Conservation (phyloP, 2,329 filamentous ascomycete species). For the Penicillium sp. region DNA sequence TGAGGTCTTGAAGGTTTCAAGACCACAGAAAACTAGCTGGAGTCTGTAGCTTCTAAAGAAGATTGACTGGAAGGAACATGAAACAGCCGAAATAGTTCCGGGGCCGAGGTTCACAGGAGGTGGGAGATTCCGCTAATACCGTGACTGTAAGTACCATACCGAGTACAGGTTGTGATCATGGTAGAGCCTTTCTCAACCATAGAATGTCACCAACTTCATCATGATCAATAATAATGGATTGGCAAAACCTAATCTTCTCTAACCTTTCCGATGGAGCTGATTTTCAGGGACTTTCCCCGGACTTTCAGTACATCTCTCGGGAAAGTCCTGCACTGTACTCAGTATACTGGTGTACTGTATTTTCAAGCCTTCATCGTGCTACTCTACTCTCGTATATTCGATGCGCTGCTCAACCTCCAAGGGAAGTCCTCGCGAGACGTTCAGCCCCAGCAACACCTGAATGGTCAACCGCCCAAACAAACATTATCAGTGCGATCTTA, state of each 20-base stretch:
- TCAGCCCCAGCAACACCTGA: neutral
- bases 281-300: neutral
- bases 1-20: neutral
- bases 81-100: neutral
- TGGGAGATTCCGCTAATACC: neutral
- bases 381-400: neutral
- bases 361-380: too few species aligned
- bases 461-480: neutral
- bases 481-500: slow-evolving; percentile 1
- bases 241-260: neutral
- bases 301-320: neutral
- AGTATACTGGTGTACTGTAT: too few species aligned
- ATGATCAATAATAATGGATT: neutral
- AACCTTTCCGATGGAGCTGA: neutral
- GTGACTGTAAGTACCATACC: neutral
- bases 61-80: neutral
- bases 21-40: neutral
- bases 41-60: too few species aligned
- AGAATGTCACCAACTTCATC: neutral
- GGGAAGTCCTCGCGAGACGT: neutral
- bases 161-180: neutral
- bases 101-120: neutral
- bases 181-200: neutral
- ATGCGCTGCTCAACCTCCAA: neutral
- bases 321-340: neutral